Conservation (phyloP, 1,284 basidiomycete genomes). For the Neotropicomus parvogracilis region DNA sequence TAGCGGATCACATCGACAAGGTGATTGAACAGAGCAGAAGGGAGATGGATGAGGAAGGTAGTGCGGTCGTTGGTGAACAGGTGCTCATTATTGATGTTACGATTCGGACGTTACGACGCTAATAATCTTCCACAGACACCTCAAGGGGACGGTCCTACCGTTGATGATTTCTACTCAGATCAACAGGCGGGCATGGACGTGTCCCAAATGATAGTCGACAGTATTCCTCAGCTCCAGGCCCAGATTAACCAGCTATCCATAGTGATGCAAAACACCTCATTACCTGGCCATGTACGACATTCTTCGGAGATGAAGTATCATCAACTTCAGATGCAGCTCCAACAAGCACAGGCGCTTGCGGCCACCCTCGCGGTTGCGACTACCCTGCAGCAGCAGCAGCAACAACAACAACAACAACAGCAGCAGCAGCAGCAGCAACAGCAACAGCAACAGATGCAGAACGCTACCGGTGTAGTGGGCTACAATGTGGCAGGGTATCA, state of each 20-base stretch:
- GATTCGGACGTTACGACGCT: neutral
- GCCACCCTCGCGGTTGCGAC: constrained; percentile 53
- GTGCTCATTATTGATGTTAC: constrained; percentile 9
- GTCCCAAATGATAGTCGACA: constrained; percentile 66
- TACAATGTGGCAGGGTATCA: constrained; percentile 41
- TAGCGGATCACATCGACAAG: constrained; percentile 77
- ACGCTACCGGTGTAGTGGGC: constrained; percentile 32
- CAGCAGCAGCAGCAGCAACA: constrained; percentile 25
- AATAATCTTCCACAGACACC: constrained; percentile 19
- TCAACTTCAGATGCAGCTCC: constrained; percentile 71
- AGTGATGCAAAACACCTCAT: constrained; percentile 70
- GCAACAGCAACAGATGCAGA: constrained; percentile 33
- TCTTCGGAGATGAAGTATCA: constrained; percentile 75
- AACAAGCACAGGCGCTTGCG: constrained; percentile 68
- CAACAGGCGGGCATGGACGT: constrained; percentile 63
- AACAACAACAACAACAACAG: constrained; percentile 23
- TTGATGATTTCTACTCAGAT: constrained; percentile 64
- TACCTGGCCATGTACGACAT: constrained; percentile 69
- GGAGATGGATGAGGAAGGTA: constrained; percentile 53
- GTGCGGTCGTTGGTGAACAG: constrained; percentile 21
- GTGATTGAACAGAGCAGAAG: constrained; percentile 80
- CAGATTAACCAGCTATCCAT: constrained; percentile 71
- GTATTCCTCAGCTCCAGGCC: constrained; percentile 74
- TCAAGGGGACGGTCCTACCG: constrained; percentile 33
- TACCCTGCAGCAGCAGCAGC: constrained; percentile 44